A percentile compares a stretch with the other conserved stretches of the same genome.
Conservation (phyloP, 768 basidiomycete species). For the Russula brevipes region DNA sequence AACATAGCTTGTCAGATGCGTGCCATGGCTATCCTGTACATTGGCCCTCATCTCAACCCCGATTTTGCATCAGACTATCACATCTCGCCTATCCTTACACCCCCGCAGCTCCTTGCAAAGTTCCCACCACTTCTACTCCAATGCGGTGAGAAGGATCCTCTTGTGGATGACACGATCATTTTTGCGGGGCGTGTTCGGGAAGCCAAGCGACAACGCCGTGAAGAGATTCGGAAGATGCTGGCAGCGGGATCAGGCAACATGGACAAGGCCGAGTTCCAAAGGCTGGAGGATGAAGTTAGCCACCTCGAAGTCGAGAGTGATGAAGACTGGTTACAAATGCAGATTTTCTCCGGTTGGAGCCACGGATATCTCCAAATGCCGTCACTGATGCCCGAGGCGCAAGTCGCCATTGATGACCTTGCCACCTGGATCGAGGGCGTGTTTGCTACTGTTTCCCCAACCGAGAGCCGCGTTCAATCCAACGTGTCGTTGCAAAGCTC, state of each 20-base stretch:
- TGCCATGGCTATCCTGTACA: slow-evolving; percentile 96
- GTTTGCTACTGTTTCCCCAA: slow-evolving; percentile 40
- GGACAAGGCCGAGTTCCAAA: slow-evolving; percentile 41
- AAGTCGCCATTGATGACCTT: slow-evolving; percentile 70
- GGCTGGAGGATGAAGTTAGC: slow-evolving; percentile 45
- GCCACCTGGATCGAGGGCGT: slow-evolving; percentile 88
- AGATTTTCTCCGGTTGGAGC: slow-evolving; percentile 93
- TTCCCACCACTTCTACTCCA: slow-evolving; percentile 94
- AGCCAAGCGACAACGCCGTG: slow-evolving; percentile 80
- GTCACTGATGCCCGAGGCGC: slow-evolving; percentile 75
- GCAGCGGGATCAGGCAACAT: slow-evolving; percentile 53
- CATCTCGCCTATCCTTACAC: slow-evolving; percentile 91
- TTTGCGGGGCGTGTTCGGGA: slow-evolving; percentile 93
- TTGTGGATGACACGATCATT: slow-evolving; percentile 96
- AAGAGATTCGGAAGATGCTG: slow-evolving; percentile 59
- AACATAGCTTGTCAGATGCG: slow-evolving; percentile 66
- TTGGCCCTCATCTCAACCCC: slow-evolving; percentile 89
- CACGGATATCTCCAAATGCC: slow-evolving; percentile 98
- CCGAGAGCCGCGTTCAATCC: neutral
- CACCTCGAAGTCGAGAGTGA: slow-evolving; percentile 66
- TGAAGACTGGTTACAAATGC: slow-evolving; percentile 92
- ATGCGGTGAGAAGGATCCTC: slow-evolving; percentile 89
- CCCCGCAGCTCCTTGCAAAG: slow-evolving; percentile 74
- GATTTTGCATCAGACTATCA: slow-evolving; percentile 95
- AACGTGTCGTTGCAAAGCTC: slow-evolving; percentile 9